phyloP scores from a whole-genome alignment of 1,139 yeast species.

The Magnusiomyces magnusii region DNA sequence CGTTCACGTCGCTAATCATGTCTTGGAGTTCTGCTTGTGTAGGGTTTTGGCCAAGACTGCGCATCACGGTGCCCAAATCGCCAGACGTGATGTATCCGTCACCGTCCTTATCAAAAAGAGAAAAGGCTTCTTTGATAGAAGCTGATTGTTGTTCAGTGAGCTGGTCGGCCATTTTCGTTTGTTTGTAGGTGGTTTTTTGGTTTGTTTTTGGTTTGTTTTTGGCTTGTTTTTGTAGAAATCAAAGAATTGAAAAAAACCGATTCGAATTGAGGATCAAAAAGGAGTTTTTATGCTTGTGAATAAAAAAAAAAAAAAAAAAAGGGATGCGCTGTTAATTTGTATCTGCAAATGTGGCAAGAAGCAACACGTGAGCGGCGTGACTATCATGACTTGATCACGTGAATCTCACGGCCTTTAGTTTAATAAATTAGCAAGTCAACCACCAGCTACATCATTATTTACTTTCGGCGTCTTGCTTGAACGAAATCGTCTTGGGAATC shows the following conservation, averaged over 20 bases:
- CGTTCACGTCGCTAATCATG: conserved; percentile 94
- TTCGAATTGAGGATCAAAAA: too few species aligned
- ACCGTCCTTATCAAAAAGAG: conserved; percentile 90
- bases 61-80: conserved; percentile 97
- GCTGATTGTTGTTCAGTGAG: conserved; percentile 93
- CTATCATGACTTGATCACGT: too few species aligned
- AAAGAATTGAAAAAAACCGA: too few species aligned
- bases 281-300: too few species aligned
- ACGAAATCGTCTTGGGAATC: not conserved
- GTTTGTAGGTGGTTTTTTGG: not conserved
- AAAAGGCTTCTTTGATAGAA: conserved; percentile 96
- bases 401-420: too few species aligned
- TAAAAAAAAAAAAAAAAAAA: not conserved
- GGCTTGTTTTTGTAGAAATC: too few species aligned
- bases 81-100: conserved; percentile 89
- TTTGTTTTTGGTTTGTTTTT: too few species aligned
- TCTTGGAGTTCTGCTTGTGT: conserved; percentile 93
- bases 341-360: too few species aligned
- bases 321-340: not conserved
- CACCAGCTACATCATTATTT: not conserved
- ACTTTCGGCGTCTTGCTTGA: not conserved
- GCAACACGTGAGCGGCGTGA: too few species aligned
- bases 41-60: conserved; percentile 95
- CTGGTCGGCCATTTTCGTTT: conserved; percentile 58
- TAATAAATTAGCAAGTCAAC: too few species aligned